Evolutionary conservation across 2,329 filamentous ascomycete species (phyloP).

Genomic region (Aspergillus phoenicis): DNA sequence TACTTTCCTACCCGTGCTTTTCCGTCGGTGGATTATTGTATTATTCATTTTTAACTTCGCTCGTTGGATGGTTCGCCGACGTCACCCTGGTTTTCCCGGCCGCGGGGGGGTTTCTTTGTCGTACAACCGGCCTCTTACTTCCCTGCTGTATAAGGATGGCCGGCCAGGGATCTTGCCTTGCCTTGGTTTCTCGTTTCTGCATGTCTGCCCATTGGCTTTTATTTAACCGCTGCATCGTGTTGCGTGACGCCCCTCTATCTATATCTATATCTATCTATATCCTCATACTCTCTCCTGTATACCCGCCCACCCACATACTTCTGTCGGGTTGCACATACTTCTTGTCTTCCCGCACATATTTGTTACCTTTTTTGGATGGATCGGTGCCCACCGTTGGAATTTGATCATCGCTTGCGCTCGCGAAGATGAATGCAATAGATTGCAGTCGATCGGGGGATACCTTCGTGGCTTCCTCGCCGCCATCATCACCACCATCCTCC

Average conservation of each 20-base stretch:
- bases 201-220: not conserved
- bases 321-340: not conserved
- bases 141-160: conserved; percentile 1
- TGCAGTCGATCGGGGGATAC: not conserved
- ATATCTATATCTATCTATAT: not conserved
- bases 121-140: not conserved
- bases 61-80: conserved; percentile 1
- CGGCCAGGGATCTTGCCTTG: conserved; percentile 6
- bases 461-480: conserved; percentile 26
- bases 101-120: not conserved
- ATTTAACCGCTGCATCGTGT: not conserved
- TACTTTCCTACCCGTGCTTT: not conserved
- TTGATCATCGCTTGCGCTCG: not conserved
- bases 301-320: not conserved
- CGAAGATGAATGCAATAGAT: not conserved
- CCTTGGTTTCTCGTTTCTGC: not conserved
- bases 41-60: conserved; percentile 2
- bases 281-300: not conserved
- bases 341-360: not conserved
- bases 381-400: not conserved
- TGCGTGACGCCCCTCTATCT: not conserved
- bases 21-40: not conserved
- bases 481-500: not conserved
- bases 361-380: not conserved
- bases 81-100: conserved; percentile 4